Evolutionary conservation across 202 grass and related monocot genomes (phyloP).

Genomic region (Alloteropsis angusta): DNA sequence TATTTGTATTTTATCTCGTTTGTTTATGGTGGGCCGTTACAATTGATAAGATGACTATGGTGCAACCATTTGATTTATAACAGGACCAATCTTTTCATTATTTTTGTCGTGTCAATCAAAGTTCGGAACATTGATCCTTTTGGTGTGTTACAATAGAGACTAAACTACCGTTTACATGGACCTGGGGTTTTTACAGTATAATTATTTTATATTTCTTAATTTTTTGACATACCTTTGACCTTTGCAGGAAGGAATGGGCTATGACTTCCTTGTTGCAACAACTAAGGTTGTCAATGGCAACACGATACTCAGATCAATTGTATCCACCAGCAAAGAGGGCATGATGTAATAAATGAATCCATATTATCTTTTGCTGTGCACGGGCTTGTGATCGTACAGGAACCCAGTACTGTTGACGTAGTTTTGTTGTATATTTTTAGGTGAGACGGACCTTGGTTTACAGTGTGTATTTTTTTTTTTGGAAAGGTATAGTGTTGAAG

Average conservation of each 20-base stretch:
- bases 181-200: not conserved
- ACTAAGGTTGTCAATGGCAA: conserved; percentile 83
- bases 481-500: no score
- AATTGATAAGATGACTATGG: not conserved
- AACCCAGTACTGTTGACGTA: not conserved
- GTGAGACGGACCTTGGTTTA: no score
- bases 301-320: conserved; percentile 67
- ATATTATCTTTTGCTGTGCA: not conserved
- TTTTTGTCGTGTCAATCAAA: not conserved
- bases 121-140: not conserved
- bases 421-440: not conserved
- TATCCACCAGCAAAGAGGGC: conserved; percentile 43
- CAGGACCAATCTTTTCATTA: not conserved
- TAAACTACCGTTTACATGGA: not conserved
- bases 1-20: not conserved
- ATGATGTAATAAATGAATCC: not conserved
- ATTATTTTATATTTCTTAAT: not conserved
- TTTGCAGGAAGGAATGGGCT: conserved; percentile 83
- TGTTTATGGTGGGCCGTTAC: not conserved
- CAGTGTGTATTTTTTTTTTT: no score
- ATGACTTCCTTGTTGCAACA: conserved; percentile 80
- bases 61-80: not conserved
- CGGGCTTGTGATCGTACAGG: not conserved
- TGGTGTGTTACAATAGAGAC: no score
- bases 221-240: not conserved